These are phyloP conservation scores for Erythrophleum fordii DNA, from an alignment of 306 rosid species.

Conservation along the genomic window DNA sequence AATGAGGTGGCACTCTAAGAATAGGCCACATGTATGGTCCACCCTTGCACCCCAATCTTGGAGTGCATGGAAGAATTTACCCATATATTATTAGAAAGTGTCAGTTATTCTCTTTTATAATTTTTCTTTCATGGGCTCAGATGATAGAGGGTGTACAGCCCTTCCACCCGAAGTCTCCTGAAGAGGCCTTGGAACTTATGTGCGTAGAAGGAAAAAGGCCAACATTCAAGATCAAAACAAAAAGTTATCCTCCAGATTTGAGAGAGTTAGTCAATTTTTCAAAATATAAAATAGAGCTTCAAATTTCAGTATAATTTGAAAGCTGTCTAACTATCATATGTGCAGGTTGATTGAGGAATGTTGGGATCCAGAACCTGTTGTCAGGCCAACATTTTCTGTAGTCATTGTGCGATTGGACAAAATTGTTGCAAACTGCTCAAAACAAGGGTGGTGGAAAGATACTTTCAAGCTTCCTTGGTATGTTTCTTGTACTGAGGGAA, in stretches of 20 bases:
- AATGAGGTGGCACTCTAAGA: background rate
- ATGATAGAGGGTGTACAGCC: conserved; percentile 90
- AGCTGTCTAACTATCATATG: conserved; percentile 38
- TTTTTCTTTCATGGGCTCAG: conserved; percentile 45
- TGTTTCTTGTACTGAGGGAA: conserved; percentile 39
- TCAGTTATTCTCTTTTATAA: background rate
- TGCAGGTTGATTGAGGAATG: conserved; percentile 95
- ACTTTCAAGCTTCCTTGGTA: conserved; percentile 98
- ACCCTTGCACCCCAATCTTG: background rate
- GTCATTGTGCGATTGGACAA: conserved; percentile 78
- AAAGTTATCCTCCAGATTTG: conserved; percentile 84
- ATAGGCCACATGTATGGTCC: background rate
- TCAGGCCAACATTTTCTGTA: conserved; percentile 92
- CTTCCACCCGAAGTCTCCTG: conserved; percentile 69
- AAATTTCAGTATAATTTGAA: conserved; percentile 19
- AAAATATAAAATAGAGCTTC: conserved; percentile 24
- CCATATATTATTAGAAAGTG: conserved; percentile 4
- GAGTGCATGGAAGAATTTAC: background rate
- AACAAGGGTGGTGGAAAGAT: conserved; percentile 99
- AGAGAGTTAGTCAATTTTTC: conserved; percentile 73
- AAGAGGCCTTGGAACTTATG: conserved; percentile 68
- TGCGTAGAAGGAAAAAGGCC: conserved; percentile 89
- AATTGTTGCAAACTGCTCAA: conserved; percentile 85
- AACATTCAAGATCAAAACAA: conserved; percentile 71
- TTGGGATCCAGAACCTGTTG: conserved; percentile 81